Conservation (phyloP, 1,139 yeast genomes). For the Eremothecium sinecaudum region DNA sequence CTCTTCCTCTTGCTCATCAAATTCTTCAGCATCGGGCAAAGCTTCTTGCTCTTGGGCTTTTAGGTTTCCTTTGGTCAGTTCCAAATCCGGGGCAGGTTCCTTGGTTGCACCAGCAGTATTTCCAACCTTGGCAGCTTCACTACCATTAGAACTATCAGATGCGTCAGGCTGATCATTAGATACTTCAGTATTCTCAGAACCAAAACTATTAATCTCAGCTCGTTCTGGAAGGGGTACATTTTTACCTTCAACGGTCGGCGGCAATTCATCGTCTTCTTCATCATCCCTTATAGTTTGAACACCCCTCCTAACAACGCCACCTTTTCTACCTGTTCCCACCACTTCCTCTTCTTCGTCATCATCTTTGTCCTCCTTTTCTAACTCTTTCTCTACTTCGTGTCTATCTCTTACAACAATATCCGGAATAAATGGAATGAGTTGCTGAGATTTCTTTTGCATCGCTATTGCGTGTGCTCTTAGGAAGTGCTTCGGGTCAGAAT, state of each 20-base stretch:
- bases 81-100: constrained; percentile 1
- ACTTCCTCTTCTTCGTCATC: constrained; percentile 23
- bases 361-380: constrained; percentile 37
- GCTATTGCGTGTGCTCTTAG: constrained; percentile 87
- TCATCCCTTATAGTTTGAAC: constrained; percentile 20
- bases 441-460: constrained; percentile 82
- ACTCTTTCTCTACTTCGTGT: constrained; percentile 79
- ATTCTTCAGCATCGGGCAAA: constrained; percentile 9
- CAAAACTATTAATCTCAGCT: not conserved
- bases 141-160: not conserved
- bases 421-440: constrained; percentile 76
- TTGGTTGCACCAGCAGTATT: not conserved
- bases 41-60: constrained; percentile 4
- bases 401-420: constrained; percentile 74
- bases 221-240: not conserved
- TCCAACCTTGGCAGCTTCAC: not conserved
- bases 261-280: constrained; percentile 6
- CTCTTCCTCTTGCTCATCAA: constrained; percentile 13
- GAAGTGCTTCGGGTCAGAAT: constrained; percentile 92
- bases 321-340: constrained; percentile 31
- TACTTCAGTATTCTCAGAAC: not conserved
- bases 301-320: constrained; percentile 27
- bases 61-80: constrained; percentile 4
- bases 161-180: not conserved
- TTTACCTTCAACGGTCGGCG: not conserved